Percentiles rank a stretch among this genome's conserved stretches.
These are phyloP conservation scores for Zymoseptoria tritici DNA, from an alignment of 2,329 filamentous ascomycete species.

Conservation along the genomic window DNA sequence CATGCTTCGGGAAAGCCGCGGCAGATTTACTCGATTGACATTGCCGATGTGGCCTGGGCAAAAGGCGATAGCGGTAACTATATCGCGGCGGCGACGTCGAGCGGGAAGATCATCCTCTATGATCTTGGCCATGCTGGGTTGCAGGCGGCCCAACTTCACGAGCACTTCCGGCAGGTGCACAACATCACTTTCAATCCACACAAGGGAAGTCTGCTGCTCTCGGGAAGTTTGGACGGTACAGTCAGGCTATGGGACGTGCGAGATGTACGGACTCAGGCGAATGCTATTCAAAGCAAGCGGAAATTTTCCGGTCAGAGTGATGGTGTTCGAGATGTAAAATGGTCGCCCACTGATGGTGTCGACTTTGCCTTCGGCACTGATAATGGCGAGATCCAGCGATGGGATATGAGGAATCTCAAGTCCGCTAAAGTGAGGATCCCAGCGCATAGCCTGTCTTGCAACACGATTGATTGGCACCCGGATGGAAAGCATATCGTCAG, in stretches of 20 bases:
- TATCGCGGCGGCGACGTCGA: constrained; percentile 57
- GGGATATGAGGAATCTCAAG: constrained; percentile 54
- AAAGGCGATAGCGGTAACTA: constrained; percentile 53
- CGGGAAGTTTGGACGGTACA: constrained; percentile 57
- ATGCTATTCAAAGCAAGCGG: constrained; percentile 48
- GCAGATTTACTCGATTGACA: constrained; percentile 45
- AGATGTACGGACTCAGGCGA: constrained; percentile 39
- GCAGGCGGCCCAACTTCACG: constrained; percentile 55
- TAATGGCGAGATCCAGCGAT: constrained; percentile 55
- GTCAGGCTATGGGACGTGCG: constrained; percentile 59
- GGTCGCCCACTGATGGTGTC: constrained; percentile 56
- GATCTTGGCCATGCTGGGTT: constrained; percentile 55
- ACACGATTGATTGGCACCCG: constrained; percentile 59
- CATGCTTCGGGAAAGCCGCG: constrained; percentile 43
- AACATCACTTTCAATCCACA: constrained; percentile 59
- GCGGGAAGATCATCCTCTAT: constrained; percentile 59
- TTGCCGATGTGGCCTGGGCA: constrained; percentile 62
- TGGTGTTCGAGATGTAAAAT: constrained; percentile 56
- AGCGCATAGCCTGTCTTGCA: constrained; percentile 51
- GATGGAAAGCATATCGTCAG: constrained; percentile 58
- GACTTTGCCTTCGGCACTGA: constrained; percentile 60
- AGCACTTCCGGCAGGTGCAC: constrained; percentile 59
- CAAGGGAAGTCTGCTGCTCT: constrained; percentile 52
- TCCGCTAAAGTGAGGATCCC: constrained; percentile 53
- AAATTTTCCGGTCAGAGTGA: constrained; percentile 52